Conservation (phyloP, 768 basidiomycete genomes). For the Mycena maculata region DNA sequence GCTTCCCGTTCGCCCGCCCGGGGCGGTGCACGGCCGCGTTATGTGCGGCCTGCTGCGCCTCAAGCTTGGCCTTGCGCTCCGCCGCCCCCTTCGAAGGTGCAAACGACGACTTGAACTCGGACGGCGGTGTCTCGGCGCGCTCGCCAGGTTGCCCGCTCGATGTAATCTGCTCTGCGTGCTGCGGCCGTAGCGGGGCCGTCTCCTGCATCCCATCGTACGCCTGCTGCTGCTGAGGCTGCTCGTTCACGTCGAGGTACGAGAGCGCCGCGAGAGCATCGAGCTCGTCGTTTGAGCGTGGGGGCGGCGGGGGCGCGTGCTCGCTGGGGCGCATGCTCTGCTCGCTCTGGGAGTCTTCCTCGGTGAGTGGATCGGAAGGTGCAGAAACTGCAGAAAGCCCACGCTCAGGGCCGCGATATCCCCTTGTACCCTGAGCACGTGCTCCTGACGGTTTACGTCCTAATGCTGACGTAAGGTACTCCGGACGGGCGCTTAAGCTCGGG, state of each 20-base stretch:
- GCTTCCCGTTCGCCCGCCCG: constrained; percentile 74
- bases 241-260: constrained; percentile 74
- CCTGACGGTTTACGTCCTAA: constrained; percentile 82
- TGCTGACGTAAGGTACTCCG: constrained; percentile 48
- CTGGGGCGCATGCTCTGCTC: constrained; percentile 36
- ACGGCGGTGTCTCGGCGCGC: constrained; percentile 36
- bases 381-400: constrained; percentile 53
- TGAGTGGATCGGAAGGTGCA: constrained; percentile 45
- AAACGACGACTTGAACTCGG: constrained; percentile 84
- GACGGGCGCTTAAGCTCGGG: constrained; percentile 44
- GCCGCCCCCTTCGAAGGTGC: constrained; percentile 86
- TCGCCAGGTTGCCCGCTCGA: constrained; percentile 12
- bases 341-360: constrained; percentile 46
- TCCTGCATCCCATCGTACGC: constrained; percentile 38
- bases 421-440: constrained; percentile 73
- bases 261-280: constrained; percentile 84
- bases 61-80: constrained; percentile 85
- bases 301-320: constrained; percentile 21
- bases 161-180: constrained; percentile 39
- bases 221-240: constrained; percentile 49
- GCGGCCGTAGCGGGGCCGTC: constrained; percentile 53
- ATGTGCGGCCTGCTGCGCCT: constrained; percentile 86
- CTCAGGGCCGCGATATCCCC: constrained; percentile 52
- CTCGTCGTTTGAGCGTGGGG: constrained; percentile 56
- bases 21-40: constrained; percentile 83